Conservation (phyloP, 768 basidiomycete species). For the Amanita fuliginea region DNA sequence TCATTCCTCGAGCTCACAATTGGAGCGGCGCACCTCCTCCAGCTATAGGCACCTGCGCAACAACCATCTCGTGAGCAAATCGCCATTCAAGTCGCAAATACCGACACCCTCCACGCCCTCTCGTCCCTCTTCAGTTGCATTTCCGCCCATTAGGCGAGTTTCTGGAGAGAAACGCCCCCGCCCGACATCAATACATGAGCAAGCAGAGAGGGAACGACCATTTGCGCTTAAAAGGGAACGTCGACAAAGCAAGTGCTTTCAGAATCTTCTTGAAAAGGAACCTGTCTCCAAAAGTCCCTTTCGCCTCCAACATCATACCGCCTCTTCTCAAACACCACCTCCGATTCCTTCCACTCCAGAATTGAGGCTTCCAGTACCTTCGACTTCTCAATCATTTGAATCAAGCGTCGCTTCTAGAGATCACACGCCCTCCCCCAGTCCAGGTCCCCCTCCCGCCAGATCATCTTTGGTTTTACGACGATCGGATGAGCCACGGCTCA, state of each 20-base stretch:
- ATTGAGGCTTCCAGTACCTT: constrained; percentile 12
- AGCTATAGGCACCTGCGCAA: constrained; percentile 72
- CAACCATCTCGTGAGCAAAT: constrained; percentile 76
- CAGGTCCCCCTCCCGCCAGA: constrained; percentile 42
- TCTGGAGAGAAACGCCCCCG: constrained; percentile 75
- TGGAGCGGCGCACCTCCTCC: constrained; percentile 63
- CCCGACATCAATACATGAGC: constrained; percentile 58
- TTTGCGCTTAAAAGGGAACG: constrained; percentile 62
- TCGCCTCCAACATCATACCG: constrained; percentile 15
- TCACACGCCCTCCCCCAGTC: constrained; percentile 16
- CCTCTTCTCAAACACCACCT: constrained; percentile 12
- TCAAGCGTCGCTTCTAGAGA: constrained; percentile 11
- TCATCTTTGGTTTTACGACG: constrained; percentile 63
- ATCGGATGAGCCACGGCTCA: constrained; percentile 66
- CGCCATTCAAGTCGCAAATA: constrained; percentile 68
- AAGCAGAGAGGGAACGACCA: constrained; percentile 59
- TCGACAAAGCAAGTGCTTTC: constrained; percentile 64
- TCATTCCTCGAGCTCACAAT: constrained; percentile 25
- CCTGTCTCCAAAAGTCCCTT: constrained; percentile 82
- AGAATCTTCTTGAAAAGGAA: constrained; percentile 63
- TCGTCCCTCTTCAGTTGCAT: constrained; percentile 19
- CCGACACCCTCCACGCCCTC: constrained; percentile 37
- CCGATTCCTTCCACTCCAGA: constrained; percentile 13
- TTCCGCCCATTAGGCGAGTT: constrained; percentile 35
- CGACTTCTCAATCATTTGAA: constrained; percentile 12